phyloP scores from a whole-genome alignment of 2,329 filamentous ascomycete genomes.

The Aspergillus texensis region DNA sequence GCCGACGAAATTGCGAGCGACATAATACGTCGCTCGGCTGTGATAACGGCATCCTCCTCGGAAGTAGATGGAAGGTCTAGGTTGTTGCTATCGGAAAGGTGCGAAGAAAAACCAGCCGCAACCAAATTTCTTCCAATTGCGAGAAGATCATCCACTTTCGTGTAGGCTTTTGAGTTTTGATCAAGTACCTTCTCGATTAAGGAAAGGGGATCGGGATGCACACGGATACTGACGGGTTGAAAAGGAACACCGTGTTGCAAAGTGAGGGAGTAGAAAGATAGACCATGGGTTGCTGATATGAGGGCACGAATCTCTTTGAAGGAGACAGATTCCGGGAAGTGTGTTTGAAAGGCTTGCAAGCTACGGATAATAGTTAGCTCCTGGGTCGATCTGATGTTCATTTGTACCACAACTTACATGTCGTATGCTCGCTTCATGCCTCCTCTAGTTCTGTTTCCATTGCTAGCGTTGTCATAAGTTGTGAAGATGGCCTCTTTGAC shows the following conservation, averaged over 20 bases:
- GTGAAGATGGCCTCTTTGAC: constrained; percentile 57
- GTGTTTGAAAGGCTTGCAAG: constrained; percentile 45
- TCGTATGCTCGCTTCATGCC: constrained; percentile 64
- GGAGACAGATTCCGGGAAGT: constrained; percentile 43
- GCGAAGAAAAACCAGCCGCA: constrained; percentile 44
- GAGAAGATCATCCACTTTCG: constrained; percentile 65
- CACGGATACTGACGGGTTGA: constrained; percentile 67
- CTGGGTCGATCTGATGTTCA: neutral
- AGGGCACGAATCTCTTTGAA: constrained; percentile 55
- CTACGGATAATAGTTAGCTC: constrained; percentile 24
- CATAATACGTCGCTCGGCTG: constrained; percentile 50
- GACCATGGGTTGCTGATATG: constrained; percentile 62
- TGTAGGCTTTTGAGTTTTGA: constrained; percentile 64
- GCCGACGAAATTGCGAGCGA: constrained; percentile 50
- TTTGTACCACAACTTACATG: constrained; percentile 45
- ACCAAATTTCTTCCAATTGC: constrained; percentile 64
- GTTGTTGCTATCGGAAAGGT: constrained; percentile 24
- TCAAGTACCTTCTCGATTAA: constrained; percentile 63
- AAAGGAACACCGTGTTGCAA: constrained; percentile 67
- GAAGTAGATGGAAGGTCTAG: constrained; percentile 15
- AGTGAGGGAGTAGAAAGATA: constrained; percentile 67
- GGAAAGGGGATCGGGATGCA: constrained; percentile 61
- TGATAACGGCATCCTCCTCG: constrained; percentile 33
- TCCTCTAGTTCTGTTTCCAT: constrained; percentile 64
- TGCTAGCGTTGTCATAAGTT: constrained; percentile 66